Conservation (phyloP, 305 asterid genomes). For the Monarda citriodora region DNA sequence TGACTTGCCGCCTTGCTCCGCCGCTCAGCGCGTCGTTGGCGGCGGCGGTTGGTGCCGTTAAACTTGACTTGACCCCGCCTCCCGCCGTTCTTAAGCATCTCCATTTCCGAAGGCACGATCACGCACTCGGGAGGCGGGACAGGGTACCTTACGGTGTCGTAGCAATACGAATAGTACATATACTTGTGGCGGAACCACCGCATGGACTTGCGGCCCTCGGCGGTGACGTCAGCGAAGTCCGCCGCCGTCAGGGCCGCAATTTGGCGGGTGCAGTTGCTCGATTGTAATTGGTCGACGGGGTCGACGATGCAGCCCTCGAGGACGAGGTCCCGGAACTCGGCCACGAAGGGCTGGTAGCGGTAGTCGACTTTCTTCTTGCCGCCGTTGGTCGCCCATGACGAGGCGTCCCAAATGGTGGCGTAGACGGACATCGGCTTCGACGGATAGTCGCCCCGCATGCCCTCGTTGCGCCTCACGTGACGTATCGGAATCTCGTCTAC, state of each 20-base stretch:
- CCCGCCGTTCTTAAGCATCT: slow-evolving; percentile 48
- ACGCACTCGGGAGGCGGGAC: slow-evolving; percentile 76
- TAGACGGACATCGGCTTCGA: slow-evolving; percentile 92
- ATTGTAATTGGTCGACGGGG: slow-evolving; percentile 69
- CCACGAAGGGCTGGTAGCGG: slow-evolving; percentile 58
- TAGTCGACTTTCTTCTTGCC: slow-evolving; percentile 80
- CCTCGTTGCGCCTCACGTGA: slow-evolving; percentile 40
- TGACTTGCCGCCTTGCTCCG: slow-evolving; percentile 6
- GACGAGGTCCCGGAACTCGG: slow-evolving; percentile 74
- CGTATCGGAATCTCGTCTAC: slow-evolving; percentile 82
- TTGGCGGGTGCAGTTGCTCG: slow-evolving; percentile 62
- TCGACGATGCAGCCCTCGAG: slow-evolving; percentile 85
- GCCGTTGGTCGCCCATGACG: slow-evolving; percentile 91
- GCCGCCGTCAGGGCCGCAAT: slow-evolving; percentile 25
- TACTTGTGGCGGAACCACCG: slow-evolving; percentile 55
- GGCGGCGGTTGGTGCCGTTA: slow-evolving; percentile 2
- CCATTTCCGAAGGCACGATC: slow-evolving; percentile 50
- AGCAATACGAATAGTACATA: slow-evolving; percentile 80
- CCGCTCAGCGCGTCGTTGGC: not conserved
- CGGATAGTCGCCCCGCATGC: slow-evolving; percentile 82
- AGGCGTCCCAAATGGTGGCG: slow-evolving; percentile 97
- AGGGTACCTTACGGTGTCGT: slow-evolving; percentile 66
- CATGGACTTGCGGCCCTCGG: slow-evolving; percentile 45
- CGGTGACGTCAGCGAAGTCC: slow-evolving; percentile 38
- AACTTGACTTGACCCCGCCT: slow-evolving; percentile 48